phyloP scores from a whole-genome alignment of 495 filamentous ascomycete species.

The Arthonia radiata region DNA sequence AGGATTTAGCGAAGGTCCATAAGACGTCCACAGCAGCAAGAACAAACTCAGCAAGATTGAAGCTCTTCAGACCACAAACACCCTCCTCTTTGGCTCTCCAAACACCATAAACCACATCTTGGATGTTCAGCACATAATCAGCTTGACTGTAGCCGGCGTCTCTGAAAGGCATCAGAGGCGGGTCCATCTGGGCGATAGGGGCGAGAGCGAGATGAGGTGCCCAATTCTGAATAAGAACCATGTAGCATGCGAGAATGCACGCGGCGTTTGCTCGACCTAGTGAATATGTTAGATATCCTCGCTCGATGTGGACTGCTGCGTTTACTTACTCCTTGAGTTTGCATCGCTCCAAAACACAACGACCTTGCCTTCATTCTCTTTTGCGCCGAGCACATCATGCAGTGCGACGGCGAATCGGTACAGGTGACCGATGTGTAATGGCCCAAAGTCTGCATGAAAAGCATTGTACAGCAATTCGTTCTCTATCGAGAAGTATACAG shows the following conservation, averaged over 20 bases:
- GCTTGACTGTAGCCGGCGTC: slow-evolving; percentile 98
- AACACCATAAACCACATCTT: slow-evolving; percentile 93
- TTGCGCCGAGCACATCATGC: slow-evolving; percentile 79
- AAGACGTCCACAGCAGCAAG: too few relatives aligned
- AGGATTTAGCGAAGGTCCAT: too few relatives aligned
- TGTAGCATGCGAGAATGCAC: slow-evolving; percentile 86
- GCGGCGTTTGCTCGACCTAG: slow-evolving; percentile 77
- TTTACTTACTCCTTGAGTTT: slow-evolving; percentile 55
- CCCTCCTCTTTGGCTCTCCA: slow-evolving; percentile 96
- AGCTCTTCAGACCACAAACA: slow-evolving; percentile 65
- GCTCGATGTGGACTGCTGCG: not conserved
- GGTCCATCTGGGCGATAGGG: slow-evolving; percentile 84
- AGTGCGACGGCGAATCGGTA: slow-evolving; percentile 89
- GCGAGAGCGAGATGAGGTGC: slow-evolving; percentile 94
- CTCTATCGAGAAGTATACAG: slow-evolving; percentile 90
- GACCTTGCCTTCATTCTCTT: slow-evolving; percentile 53
- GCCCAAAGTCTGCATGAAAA: slow-evolving; percentile 96
- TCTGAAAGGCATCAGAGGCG: slow-evolving; percentile 93
- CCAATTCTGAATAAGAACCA: slow-evolving; percentile 97
- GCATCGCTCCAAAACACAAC: slow-evolving; percentile 89
- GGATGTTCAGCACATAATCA: slow-evolving; percentile 79
- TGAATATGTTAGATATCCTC: not conserved
- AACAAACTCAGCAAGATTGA: slow-evolving; percentile 74
- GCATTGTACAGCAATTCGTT: slow-evolving; percentile 86
- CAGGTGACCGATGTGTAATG: slow-evolving; percentile 85